Base-by-base conservation (phyloP, 352 stramenopile species). In the Hyaloperonospora brassicae region DNA sequence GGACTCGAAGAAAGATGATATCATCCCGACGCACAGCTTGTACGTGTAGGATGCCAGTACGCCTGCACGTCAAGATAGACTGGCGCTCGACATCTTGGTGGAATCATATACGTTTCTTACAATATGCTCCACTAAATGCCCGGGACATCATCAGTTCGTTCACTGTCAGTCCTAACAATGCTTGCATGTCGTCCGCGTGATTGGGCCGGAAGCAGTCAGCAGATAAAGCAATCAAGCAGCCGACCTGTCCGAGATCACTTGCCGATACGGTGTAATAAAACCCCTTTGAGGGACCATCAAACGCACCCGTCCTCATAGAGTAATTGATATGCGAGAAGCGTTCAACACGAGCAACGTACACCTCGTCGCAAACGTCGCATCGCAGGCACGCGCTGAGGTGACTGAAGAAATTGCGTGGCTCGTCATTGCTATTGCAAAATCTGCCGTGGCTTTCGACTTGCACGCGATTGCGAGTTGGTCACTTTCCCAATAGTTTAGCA, bases 341-440 rank as follows among this genome's bases (percentile, higher is more conserved):
- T 31, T 31, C 27, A 31, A 31, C n/a, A 31, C 27, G 27, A 31
- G 80, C 54, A 80, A 95, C 45, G 89, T 91, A 61, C 86, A 61
- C 43, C 79, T 90, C 47, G 91, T 90, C 60, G 87, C 79, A 2
- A 77, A 93, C 24, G 71, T 91, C 22, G 83, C 79, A 7, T 69
- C 90, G 61, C 73, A 86, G 89, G 43, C 82, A 79, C 35, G 79
- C 88, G 57, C 93, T 34, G 79, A 89, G 45, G 79, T 91, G 40
- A 59, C 60, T 27, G 59, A 89, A 47, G 57, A 70, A 39, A 83
- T 83, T 30, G 73, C 75, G 34, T 95, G 80, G 81, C 83, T 91
- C 50, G 82, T 92, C 17, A 79, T 91, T 52, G 81, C 92, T 8
- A 83, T n/a, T n/a, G 83, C 70, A 93, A 91, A 54, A 89, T 78